These are phyloP conservation scores for Ganoderma lingzhi DNA, from an alignment of 1,284 basidiomycete species.

Conservation along the genomic window DNA sequence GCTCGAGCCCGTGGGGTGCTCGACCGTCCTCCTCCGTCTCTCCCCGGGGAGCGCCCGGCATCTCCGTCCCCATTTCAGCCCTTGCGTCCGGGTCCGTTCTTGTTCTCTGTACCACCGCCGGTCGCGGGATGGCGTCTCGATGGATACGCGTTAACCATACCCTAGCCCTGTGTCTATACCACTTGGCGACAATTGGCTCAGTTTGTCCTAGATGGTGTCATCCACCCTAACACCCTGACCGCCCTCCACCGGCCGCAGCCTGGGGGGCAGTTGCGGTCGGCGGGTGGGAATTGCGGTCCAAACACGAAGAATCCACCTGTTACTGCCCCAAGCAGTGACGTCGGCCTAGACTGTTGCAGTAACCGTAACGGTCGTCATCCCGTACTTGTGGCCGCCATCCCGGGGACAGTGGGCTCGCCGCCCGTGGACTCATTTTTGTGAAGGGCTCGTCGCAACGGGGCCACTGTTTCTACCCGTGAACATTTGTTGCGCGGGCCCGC, in stretches of 20 bases:
- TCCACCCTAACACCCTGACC: neutral
- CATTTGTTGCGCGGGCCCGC: neutral
- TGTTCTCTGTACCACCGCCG: neutral
- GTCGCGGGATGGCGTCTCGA: neutral
- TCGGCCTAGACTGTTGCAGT: neutral
- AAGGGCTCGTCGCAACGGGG: neutral
- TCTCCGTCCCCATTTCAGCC: slow-evolving; percentile 3
- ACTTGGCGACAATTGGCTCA: slow-evolving; percentile 5
- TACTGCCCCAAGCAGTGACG: neutral
- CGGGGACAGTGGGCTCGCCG: neutral
- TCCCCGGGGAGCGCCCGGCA: neutral
- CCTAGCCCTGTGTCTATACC: neutral
- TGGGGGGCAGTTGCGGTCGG: neutral
- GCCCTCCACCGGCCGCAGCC: neutral
- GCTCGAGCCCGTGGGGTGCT: neutral
- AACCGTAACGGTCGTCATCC: neutral
- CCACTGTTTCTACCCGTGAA: neutral
- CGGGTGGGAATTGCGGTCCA: neutral
- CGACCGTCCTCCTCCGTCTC: neutral
- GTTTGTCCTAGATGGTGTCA: slow-evolving; percentile 6
- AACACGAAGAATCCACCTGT: neutral
- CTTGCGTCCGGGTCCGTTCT: neutral
- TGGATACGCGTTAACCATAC: slow-evolving; percentile 11
- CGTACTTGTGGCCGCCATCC: neutral
- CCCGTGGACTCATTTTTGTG: slow-evolving; percentile 1